Percentiles rank a stretch among this genome's conserved stretches.
Conservation (phyloP, 345 rosid genomes). For the Rhodamnia argentea region DNA sequence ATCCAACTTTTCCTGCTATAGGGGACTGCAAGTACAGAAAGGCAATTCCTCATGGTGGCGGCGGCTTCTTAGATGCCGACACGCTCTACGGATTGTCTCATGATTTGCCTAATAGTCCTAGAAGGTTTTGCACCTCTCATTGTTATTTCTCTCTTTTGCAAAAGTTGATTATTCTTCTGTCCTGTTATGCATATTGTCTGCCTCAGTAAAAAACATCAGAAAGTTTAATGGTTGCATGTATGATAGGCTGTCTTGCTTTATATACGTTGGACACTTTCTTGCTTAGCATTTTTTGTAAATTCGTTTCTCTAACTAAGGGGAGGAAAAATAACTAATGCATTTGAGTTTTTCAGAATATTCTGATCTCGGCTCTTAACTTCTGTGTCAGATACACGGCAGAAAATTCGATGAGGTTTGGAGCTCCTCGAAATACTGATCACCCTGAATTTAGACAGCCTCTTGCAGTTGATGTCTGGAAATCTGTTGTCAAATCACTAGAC, state of each 20-base stretch:
- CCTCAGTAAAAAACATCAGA: not conserved
- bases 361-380: not conserved
- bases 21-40: conserved; percentile 72
- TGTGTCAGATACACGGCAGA: conserved; percentile 65
- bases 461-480: conserved; percentile 66
- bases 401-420: conserved; percentile 48
- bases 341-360: not conserved
- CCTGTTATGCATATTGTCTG: not conserved
- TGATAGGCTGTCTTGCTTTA: not conserved
- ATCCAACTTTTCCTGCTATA: conserved; percentile 33
- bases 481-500: conserved; percentile 22
- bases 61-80: conserved; percentile 79
- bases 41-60: conserved; percentile 69
- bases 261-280: not conserved
- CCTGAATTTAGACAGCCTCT: conserved; percentile 64
- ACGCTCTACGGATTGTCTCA: conserved; percentile 84
- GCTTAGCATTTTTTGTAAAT: not conserved
- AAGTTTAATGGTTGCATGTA: not conserved
- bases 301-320: not conserved
- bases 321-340: not conserved
- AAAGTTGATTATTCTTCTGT: not conserved
- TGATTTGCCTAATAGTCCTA: conserved; percentile 67
- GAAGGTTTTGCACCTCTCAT: conserved; percentile 32
- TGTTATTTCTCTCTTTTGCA: not conserved
- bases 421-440: conserved; percentile 62